Evolutionary conservation across 257 asterid species (phyloP).

Genomic region (Marsdenia floribunda): DNA sequence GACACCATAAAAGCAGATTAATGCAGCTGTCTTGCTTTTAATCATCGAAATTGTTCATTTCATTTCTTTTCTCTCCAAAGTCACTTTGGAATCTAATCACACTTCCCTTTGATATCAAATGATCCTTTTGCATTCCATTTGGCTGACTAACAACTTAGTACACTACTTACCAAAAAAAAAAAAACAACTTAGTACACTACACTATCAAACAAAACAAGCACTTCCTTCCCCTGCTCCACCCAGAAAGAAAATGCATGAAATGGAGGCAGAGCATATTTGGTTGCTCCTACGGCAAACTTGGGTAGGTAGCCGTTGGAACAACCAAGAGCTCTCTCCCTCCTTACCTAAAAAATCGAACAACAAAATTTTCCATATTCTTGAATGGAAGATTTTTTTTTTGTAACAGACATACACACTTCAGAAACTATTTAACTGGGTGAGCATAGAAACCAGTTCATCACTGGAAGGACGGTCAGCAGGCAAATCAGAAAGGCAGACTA

Average conservation of each 20-base stretch:
- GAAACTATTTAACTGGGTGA: constrained; percentile 81
- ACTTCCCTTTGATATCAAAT: not conserved
- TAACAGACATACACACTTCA: constrained; percentile 17
- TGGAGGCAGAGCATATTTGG: constrained; percentile 13
- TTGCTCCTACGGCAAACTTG: constrained; percentile 20
- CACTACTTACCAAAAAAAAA: no score
- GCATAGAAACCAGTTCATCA: constrained; percentile 94
- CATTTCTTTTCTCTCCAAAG: not conserved
- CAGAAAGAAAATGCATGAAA: no score
- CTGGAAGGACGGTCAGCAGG: constrained; percentile 94
- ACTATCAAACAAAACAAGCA: not conserved
- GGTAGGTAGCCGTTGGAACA: constrained; percentile 27
- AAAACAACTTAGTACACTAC: no score
- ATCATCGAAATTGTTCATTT: not conserved
- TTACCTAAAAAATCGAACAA: not conserved
- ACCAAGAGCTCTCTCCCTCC: constrained; percentile 41
- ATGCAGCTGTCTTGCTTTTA: constrained; percentile 7
- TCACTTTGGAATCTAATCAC: not conserved
- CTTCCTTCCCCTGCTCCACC: not conserved
- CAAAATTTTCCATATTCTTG: constrained; percentile 1
- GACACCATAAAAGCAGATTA: constrained; percentile 1
- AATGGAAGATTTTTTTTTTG: not conserved
- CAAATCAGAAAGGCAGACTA: constrained; percentile 73
- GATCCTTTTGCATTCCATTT: not conserved
- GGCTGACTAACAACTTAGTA: no score